Conservation (phyloP, 1,284 basidiomycete species). For the Xerocomus minutiporus region DNA sequence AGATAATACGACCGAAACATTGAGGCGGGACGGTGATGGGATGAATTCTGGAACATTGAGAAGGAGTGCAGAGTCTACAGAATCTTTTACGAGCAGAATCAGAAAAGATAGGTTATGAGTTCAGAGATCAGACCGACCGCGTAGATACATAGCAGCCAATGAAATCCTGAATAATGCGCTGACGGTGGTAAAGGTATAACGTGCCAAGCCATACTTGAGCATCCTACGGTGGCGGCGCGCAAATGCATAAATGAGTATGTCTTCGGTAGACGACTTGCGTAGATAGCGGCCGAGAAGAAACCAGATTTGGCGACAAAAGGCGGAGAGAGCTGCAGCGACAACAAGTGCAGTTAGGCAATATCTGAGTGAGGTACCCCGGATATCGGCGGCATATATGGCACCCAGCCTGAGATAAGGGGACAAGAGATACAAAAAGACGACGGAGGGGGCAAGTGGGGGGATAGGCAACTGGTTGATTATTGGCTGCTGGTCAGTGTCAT, state of each 20-base stretch:
- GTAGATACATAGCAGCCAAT: conserved; percentile 57
- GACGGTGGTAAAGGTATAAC: conserved; percentile 38
- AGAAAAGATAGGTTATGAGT: conserved; percentile 1
- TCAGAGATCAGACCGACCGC: conserved; percentile 42
- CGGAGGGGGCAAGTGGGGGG: conserved; percentile 50
- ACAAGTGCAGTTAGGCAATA: conserved; percentile 49
- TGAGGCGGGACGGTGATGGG: conserved; percentile 32
- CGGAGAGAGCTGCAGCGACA: conserved; percentile 52
- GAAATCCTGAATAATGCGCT: conserved; percentile 46
- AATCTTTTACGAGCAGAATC: conserved; percentile 37
- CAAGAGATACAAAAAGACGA: conserved; percentile 65
- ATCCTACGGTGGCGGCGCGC: conserved; percentile 52
- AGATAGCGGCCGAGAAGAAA: conserved; percentile 69
- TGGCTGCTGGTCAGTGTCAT: conserved; percentile 33
- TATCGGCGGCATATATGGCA: conserved; percentile 52
- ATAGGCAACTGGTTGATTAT: conserved; percentile 43
- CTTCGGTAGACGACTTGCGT: conserved; percentile 57
- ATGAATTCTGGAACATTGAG: conserved; percentile 34
- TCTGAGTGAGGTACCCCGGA: conserved; percentile 42
- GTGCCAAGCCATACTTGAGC: conserved; percentile 38
- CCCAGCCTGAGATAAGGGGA: conserved; percentile 67
- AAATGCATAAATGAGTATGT: conserved; percentile 58
- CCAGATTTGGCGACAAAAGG: conserved; percentile 63
- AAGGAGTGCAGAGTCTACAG: conserved; percentile 47
- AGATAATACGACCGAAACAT: conserved; percentile 38